These are phyloP conservation scores for Globisporangium okanoganense DNA, from an alignment of 352 stramenopile genomes.

Conservation along the genomic window DNA sequence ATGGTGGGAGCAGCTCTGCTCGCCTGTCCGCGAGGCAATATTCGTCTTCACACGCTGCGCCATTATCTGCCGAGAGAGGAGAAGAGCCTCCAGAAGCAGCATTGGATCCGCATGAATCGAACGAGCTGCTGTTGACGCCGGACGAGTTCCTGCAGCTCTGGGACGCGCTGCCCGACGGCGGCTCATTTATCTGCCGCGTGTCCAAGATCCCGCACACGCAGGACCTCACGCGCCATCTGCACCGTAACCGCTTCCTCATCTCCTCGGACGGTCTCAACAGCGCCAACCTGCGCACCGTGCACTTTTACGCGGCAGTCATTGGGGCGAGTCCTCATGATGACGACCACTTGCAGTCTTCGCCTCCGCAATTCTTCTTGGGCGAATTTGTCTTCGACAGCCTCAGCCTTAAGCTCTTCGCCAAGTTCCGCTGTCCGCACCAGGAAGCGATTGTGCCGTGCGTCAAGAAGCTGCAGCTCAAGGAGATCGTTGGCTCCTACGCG, in stretches of 20 bases:
- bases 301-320: conserved; percentile 45
- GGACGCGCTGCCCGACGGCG: conserved; percentile 43
- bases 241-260: conserved; percentile 43
- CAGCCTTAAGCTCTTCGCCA: conserved; percentile 56
- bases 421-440: conserved; percentile 49
- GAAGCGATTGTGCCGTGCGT: conserved; percentile 62
- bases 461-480: conserved; percentile 71
- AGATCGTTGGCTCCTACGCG: conserved; percentile 64
- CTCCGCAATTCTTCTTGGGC: conserved; percentile 49
- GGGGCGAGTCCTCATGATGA: background rate
- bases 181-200: conserved; percentile 62
- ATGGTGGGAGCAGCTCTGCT: background rate
- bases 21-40: conserved; percentile 3
- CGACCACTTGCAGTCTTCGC: background rate
- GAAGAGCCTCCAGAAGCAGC: background rate
- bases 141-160: conserved; percentile 49
- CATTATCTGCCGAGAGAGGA: background rate
- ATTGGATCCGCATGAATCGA: background rate
- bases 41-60: background rate
- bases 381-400: conserved; percentile 75
- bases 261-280: conserved; percentile 41
- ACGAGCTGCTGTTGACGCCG: conserved; percentile 13
- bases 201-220: conserved; percentile 37
- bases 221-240: conserved; percentile 44
- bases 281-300: conserved; percentile 35